Evolutionary conservation across 108 stramenopile genomes (phyloP), one percentile per base, ranked within the genome.

Genomic region (Cyclostephanos invisitatus): DNA sequence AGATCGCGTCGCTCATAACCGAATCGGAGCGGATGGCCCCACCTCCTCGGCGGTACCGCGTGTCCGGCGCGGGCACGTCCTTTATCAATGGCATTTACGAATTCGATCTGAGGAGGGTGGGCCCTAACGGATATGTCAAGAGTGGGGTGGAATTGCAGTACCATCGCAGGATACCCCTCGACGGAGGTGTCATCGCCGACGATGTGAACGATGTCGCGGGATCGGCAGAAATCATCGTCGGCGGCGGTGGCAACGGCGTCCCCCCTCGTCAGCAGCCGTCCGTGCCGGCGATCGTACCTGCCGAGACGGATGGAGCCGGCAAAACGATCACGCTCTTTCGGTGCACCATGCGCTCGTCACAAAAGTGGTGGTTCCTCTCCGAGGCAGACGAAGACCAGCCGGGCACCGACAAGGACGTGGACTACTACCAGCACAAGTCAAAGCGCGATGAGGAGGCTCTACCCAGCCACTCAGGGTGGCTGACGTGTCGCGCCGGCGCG

Each of bases 351-450:
- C 86, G 97, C 40, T 95, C 94, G 27, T 92, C 96, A 51, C 92
- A 95, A 57, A 96, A 94, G 74, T 98, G 98, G 98, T 98, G 98
- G 98, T 98, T 97, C 71, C 88, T 98, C 18, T 96, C 94, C 17
- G 94, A 96, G 67, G 97, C 98, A 5, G 98, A 98, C 60, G 84
- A 90, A 57, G 87, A 92, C 46, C 91, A 95, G 53, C 98, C 98
- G 57, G 98, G 98, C 25, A 98, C 98, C 5, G 98, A 98, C 70
- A 91, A 95, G 58, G 98, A 98, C 77, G 88, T 96, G 62, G 98
- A 98, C 74, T 98, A 98, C 73, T 98, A 98, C 77, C 95, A 97
- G 81, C 95, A 97, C 83, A 95, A 93, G 67, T 95, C 94, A 10
- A 86, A 86, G 70, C 72, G 81, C 49, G 61, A 87, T 42, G 94